Percentiles rank a stretch among this genome's conserved stretches.
These are phyloP conservation scores for Chlorella vulgaris DNA, from an alignment of 139 green algal species.

Conservation along the genomic window DNA sequence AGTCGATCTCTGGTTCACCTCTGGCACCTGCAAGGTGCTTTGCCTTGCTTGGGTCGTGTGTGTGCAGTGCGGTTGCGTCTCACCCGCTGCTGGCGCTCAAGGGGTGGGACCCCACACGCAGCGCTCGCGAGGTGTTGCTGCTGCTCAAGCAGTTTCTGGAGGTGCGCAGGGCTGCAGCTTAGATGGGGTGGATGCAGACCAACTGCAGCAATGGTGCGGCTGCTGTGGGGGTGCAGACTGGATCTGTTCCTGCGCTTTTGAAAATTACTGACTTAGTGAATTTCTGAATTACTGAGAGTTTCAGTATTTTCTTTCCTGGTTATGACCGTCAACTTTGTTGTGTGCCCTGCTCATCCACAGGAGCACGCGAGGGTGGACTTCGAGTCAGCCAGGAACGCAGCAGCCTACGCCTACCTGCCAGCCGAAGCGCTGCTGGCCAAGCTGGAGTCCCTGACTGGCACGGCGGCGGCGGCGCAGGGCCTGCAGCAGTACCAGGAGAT, in stretches of 20 bases:
- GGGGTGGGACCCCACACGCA: conserved; percentile 76
- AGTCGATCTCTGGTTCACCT: too few relatives aligned
- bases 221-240: too few relatives aligned
- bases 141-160: conserved; percentile 67
- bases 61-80: conserved; percentile 56
- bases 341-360: too few relatives aligned
- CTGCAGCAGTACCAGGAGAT: conserved; percentile 33
- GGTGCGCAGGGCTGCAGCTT: conserved; percentile 50
- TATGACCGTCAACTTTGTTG: too few relatives aligned
- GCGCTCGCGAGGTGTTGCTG: conserved; percentile 53
- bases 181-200: not conserved
- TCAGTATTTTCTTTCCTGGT: too few relatives aligned
- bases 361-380: conserved; percentile 59
- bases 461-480: conserved; percentile 32
- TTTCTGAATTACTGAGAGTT: too few relatives aligned
- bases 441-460: conserved; percentile 69
- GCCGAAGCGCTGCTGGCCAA: conserved; percentile 60
- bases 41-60: not conserved
- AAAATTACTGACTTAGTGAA: too few relatives aligned
- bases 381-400: conserved; percentile 36
- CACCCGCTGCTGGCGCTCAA: conserved; percentile 69
- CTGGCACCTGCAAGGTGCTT: not conserved
- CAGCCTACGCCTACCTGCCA: conserved; percentile 43
- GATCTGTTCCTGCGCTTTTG: not conserved
- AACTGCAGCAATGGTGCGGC: not conserved